Percentiles rank a stretch among this genome's conserved stretches.
Evolutionary conservation across 108 stramenopile species (phyloP).

Genomic region (Pseudonitzschia pungens): DNA sequence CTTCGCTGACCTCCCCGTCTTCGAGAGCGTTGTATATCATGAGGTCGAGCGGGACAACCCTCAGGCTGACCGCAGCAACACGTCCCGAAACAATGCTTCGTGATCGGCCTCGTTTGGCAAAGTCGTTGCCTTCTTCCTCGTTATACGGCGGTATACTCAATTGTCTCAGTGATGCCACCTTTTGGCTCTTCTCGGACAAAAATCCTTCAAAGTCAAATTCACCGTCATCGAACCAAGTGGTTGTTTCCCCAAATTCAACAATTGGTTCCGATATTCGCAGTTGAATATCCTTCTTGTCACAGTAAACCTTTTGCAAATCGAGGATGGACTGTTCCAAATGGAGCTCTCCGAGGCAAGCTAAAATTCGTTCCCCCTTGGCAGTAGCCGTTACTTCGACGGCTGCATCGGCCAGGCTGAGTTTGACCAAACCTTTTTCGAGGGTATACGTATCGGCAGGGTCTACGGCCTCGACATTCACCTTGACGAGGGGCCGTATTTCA

Average conservation of each 20-base stretch:
- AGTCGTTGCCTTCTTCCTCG: constrained; percentile 76
- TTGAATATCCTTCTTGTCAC: constrained; percentile 57
- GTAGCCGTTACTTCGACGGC: constrained; percentile 85
- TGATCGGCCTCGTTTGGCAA: constrained; percentile 66
- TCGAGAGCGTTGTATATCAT: constrained; percentile 47
- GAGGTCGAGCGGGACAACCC: constrained; percentile 64
- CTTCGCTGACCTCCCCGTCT: constrained; percentile 43
- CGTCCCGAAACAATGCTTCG: constrained; percentile 70
- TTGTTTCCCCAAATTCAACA: constrained; percentile 86
- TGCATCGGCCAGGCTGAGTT: constrained; percentile 79
- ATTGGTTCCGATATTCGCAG: constrained; percentile 83
- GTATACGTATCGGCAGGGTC: constrained; percentile 63
- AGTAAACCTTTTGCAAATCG: constrained; percentile 75
- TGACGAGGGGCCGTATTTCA: constrained; percentile 80
- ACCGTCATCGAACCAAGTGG: constrained; percentile 78
- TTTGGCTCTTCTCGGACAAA: constrained; percentile 24
- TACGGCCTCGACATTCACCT: constrained; percentile 85
- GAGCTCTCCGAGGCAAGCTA: constrained; percentile 84
- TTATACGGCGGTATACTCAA: constrained; percentile 82
- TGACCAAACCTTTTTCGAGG: constrained; percentile 72
- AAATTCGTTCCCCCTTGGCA: constrained; percentile 77
- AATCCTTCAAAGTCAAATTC: constrained; percentile 56
- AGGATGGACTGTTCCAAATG: constrained; percentile 86
- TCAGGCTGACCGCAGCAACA: constrained; percentile 65
- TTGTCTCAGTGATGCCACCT: constrained; percentile 63